These are phyloP conservation scores for Pezicula radicicola DNA, from an alignment of 2,329 filamentous ascomycete genomes.

Conservation along the genomic window DNA sequence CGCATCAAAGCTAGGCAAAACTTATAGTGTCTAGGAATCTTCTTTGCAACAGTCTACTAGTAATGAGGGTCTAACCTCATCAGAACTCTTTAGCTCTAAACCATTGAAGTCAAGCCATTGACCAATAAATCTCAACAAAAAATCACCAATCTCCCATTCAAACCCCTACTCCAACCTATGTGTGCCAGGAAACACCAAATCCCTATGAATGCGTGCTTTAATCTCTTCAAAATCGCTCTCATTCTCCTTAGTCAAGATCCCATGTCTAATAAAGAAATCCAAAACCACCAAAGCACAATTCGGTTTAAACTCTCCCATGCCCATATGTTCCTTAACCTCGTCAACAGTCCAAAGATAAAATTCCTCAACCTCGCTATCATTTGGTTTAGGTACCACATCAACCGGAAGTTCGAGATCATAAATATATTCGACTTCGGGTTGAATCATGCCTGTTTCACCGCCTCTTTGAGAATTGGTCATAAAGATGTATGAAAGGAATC, in stretches of 20 bases:
- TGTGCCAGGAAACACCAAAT: slow-evolving; percentile 75
- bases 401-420: slow-evolving; percentile 80
- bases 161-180: slow-evolving; percentile 31
- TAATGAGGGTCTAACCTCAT: too few species aligned
- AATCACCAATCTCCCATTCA: too few species aligned
- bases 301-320: slow-evolving; percentile 79
- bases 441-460: slow-evolving; percentile 77
- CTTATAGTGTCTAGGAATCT: too few species aligned
- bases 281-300: slow-evolving; percentile 84
- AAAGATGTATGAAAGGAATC: slow-evolving; percentile 82
- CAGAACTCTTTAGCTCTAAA: neutral
- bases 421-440: slow-evolving; percentile 88
- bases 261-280: slow-evolving; percentile 87
- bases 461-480: slow-evolving; percentile 73
- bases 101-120: neutral
- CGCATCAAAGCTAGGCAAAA: too few species aligned
- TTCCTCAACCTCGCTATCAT: slow-evolving; percentile 84
- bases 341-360: slow-evolving; percentile 77
- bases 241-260: slow-evolving; percentile 73
- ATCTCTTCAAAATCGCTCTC: slow-evolving; percentile 80
- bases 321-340: slow-evolving; percentile 70
- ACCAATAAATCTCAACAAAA: neutral
- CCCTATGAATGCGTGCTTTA: slow-evolving; percentile 69
- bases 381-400: slow-evolving; percentile 68
- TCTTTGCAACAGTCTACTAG: too few species aligned